A percentile compares a stretch with the other conserved stretches of the same genome.
Evolutionary conservation across 139 green algal genomes (phyloP).

Genomic region (Volvox africanus): DNA sequence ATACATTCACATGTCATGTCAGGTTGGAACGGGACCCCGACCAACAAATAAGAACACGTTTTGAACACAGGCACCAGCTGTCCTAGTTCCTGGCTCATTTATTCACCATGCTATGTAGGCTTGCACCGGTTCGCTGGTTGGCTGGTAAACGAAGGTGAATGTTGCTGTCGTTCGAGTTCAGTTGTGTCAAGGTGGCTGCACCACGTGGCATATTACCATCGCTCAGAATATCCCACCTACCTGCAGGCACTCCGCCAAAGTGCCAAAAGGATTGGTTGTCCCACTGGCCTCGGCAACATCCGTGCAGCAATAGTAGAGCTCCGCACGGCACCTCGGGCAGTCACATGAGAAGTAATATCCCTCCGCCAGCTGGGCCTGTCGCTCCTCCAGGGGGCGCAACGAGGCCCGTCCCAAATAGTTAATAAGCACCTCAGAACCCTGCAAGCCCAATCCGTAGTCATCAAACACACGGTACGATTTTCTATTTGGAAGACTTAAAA

Average conservation of each 20-base stretch:
- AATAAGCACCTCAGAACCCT: slow-evolving; percentile 56
- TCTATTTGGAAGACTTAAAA: too few relatives aligned
- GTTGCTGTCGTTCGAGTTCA: too few relatives aligned
- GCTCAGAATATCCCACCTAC: neutral
- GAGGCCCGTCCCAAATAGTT: slow-evolving; percentile 57
- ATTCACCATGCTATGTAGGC: too few relatives aligned
- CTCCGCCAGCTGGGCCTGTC: slow-evolving; percentile 21
- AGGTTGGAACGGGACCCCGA: neutral
- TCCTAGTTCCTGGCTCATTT: neutral
- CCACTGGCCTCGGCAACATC: neutral
- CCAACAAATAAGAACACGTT: neutral
- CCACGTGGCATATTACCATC: too few relatives aligned
- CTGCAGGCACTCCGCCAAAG: neutral
- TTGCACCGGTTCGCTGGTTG: too few relatives aligned
- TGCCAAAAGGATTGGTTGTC: neutral
- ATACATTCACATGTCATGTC: neutral
- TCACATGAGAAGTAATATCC: slow-evolving; percentile 54
- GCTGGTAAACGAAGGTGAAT: too few relatives aligned
- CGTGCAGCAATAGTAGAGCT: slow-evolving; percentile 12
- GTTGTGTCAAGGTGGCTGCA: too few relatives aligned
- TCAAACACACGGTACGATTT: too few relatives aligned
- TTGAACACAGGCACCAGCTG: neutral
- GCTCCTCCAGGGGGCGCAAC: slow-evolving; percentile 36
- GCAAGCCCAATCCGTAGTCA: neutral
- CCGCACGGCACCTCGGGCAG: slow-evolving; percentile 34